Percentiles rank a stretch among this genome's conserved stretches.
Evolutionary conservation across 768 basidiomycete species (phyloP).

Genomic region (Tulasnella sp.): DNA sequence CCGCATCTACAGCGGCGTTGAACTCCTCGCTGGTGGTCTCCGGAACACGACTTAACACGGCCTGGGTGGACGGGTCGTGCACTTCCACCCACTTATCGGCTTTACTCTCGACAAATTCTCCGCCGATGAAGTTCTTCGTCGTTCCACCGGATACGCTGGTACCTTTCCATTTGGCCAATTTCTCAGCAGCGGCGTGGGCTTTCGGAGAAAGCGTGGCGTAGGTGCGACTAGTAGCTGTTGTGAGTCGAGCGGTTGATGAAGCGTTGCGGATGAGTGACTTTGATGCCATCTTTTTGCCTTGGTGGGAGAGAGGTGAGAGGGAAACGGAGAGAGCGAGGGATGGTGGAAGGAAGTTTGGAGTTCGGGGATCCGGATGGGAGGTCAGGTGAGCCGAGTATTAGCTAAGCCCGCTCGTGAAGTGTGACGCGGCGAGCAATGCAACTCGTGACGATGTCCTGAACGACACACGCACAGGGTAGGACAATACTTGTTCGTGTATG

Average conservation of each 20-base stretch:
- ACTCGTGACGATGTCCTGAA: neutral
- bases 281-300: neutral
- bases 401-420: neutral
- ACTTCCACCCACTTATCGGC: slow-evolving; percentile 79
- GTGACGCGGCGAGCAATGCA: neutral
- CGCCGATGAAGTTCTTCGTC: slow-evolving; percentile 90
- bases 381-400: neutral
- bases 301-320: neutral
- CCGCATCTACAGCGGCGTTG: slow-evolving; percentile 74
- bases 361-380: neutral
- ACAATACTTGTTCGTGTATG: neutral
- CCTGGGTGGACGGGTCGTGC: slow-evolving; percentile 91
- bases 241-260: neutral
- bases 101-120: slow-evolving; percentile 82
- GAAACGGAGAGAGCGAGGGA: neutral
- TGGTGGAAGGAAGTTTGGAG: slow-evolving; percentile 3
- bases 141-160: slow-evolving; percentile 79
- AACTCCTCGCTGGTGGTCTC: slow-evolving; percentile 83
- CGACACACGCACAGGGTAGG: neutral
- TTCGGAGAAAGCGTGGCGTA: slow-evolving; percentile 23
- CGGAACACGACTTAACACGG: slow-evolving; percentile 81
- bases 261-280: neutral
- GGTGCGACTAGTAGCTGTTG: neutral
- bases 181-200: slow-evolving; percentile 62
- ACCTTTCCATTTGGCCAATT: slow-evolving; percentile 79